A percentile compares a stretch with the other conserved stretches of the same genome.
These are phyloP conservation scores for Corymbia maculata DNA, from an alignment of 345 rosid genomes.

Conservation along the genomic window DNA sequence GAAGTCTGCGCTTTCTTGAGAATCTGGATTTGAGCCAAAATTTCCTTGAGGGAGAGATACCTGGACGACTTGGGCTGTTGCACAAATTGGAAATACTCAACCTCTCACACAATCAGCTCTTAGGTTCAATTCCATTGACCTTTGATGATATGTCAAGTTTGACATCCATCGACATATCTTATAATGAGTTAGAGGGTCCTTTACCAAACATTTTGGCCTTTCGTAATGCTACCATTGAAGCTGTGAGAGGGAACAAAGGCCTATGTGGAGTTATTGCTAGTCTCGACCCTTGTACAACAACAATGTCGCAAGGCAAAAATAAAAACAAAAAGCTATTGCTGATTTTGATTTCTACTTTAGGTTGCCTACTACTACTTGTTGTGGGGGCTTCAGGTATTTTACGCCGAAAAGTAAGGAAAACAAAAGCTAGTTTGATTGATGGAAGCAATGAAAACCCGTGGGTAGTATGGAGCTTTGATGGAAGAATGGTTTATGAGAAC, in stretches of 20 bases:
- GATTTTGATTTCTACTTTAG: too few species aligned
- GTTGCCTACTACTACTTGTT: background rate
- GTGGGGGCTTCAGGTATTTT: background rate
- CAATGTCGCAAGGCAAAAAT: background rate
- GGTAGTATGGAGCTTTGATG: too few species aligned
- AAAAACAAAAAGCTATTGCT: background rate
- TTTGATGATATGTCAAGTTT: background rate
- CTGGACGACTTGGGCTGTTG: background rate
- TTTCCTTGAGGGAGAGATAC: background rate
- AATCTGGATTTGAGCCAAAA: background rate
- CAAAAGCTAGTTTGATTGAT: background rate
- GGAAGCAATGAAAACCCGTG: background rate
- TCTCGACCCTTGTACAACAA: conserved; percentile 1
- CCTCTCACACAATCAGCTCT: background rate
- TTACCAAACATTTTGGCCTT: conserved; percentile 21
- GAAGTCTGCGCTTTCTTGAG: background rate
- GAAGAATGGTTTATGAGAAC: too few species aligned
- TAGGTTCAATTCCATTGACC: background rate
- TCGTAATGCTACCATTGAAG: background rate
- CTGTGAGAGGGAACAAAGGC: conserved; percentile 2
- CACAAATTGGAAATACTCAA: background rate
- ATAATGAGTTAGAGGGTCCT: conserved; percentile 18
- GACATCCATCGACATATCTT: conserved; percentile 6
- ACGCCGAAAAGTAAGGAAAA: background rate
- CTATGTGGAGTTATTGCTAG: conserved; percentile 9